phyloP scores from a whole-genome alignment of 495 filamentous ascomycete genomes.

The Podospora didyma region DNA sequence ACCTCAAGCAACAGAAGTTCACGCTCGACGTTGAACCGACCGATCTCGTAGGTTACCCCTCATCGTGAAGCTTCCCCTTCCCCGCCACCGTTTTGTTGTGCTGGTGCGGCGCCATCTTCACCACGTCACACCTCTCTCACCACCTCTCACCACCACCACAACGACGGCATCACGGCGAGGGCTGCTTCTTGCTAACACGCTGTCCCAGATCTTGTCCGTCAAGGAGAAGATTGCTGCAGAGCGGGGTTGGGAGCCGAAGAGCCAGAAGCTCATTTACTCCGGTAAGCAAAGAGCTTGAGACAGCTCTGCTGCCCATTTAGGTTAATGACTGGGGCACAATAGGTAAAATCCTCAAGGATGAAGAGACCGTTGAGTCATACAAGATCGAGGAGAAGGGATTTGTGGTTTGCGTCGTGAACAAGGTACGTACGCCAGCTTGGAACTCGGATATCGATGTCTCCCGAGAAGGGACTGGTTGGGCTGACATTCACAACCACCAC shows the following conservation, averaged over 20 bases:
- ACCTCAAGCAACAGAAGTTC: conserved; percentile 98
- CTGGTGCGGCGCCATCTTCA: conserved; percentile 5
- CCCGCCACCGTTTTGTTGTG: conserved; percentile 11
- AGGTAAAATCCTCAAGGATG: conserved; percentile 99
- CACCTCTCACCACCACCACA: background rate
- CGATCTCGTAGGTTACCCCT: conserved; percentile 69
- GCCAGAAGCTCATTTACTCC: conserved; percentile 95
- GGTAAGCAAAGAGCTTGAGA: conserved; percentile 51
- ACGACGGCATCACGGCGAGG: background rate
- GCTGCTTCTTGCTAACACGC: conserved; percentile 11
- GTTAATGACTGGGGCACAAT: background rate
- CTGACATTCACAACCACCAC: background rate
- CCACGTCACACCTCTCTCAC: background rate
- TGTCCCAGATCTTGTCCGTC: conserved; percentile 69
- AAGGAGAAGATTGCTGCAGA: conserved; percentile 86
- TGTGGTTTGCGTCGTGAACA: conserved; percentile 93
- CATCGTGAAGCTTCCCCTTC: conserved; percentile 13
- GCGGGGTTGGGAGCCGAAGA: conserved; percentile 85
- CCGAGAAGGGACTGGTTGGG: too few species aligned
- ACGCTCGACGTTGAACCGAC: conserved; percentile 88
- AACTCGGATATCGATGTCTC: background rate
- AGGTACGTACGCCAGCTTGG: conserved; percentile 59
- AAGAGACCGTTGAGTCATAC: conserved; percentile 89
- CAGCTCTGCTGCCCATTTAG: background rate
- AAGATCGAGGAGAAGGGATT: conserved; percentile 99